Conservation (phyloP, 352 stramenopile species). For the Phytophthora pseudosyringae region DNA sequence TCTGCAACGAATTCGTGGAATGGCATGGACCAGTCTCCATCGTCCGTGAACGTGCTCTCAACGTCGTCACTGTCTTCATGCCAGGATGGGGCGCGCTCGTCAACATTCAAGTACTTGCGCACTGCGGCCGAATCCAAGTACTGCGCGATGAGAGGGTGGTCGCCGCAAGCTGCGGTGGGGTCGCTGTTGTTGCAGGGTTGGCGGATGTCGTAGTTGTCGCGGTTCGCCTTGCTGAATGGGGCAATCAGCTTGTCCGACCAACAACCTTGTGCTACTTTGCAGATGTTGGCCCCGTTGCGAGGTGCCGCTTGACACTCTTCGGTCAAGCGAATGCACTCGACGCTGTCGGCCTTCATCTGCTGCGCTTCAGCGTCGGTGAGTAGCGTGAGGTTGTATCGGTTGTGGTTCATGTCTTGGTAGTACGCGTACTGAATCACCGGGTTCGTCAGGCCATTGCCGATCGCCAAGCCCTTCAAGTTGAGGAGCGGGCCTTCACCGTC, state of each 20-base stretch:
- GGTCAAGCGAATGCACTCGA: constrained; percentile 50
- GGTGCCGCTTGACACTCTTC: constrained; percentile 33
- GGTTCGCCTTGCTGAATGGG: constrained; percentile 42
- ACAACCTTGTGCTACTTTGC: constrained; percentile 41
- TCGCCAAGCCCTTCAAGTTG: constrained; percentile 56
- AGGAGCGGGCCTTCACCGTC: constrained; percentile 24
- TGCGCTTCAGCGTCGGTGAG: constrained; percentile 30
- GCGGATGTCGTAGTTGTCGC: constrained; percentile 65
- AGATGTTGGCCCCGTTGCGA: constrained; percentile 30
- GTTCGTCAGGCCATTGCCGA: constrained; percentile 64
- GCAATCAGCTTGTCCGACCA: constrained; percentile 51
- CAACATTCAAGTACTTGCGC: constrained; percentile 40
- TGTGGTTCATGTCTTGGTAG: constrained; percentile 61
- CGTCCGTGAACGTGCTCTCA: constrained; percentile 72
- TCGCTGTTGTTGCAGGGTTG: constrained; percentile 35
- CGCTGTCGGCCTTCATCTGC: constrained; percentile 47
- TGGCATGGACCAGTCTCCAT: constrained; percentile 93
- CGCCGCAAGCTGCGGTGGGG: constrained; percentile 44
- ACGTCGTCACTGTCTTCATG: constrained; percentile 90
- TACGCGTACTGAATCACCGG: constrained; percentile 52
- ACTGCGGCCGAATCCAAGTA: constrained; percentile 70
- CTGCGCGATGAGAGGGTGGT: constrained; percentile 49
- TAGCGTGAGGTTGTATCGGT: constrained; percentile 60
- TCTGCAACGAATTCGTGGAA: constrained; percentile 85
- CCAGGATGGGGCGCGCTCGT: constrained; percentile 61